Conservation (phyloP, 2,329 filamentous ascomycete genomes). For the Pyrenophora seminiperda region DNA sequence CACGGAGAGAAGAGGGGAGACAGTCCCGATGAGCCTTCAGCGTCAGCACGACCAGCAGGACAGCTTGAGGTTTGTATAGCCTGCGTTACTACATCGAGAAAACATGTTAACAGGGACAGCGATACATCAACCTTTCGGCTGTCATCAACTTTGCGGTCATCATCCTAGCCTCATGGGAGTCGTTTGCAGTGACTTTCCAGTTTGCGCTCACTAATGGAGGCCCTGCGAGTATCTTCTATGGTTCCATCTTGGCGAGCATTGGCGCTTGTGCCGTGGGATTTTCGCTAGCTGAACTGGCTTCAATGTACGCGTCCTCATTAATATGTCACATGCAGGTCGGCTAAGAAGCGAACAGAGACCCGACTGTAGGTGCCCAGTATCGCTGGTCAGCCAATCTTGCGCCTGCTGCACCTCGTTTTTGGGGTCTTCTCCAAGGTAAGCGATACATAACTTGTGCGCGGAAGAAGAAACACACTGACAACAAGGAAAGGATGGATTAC, state of each 20-base stretch:
- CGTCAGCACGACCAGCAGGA: constrained; percentile 1
- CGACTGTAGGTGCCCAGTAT: constrained; percentile 43
- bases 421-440: constrained; percentile 38
- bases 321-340: not conserved
- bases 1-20: constrained; percentile 13
- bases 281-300: constrained; percentile 39
- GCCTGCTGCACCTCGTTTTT: constrained; percentile 31
- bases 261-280: constrained; percentile 40
- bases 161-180: constrained; percentile 34
- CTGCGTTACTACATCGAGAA: not conserved
- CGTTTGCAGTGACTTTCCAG: constrained; percentile 35
- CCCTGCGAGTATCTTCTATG: constrained; percentile 38
- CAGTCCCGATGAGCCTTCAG: not conserved
- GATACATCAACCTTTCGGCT: constrained; percentile 35
- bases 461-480: constrained; percentile 23
- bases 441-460: not conserved
- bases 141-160: constrained; percentile 34
- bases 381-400: constrained; percentile 40
- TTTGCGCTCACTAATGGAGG: constrained; percentile 38
- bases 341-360: constrained; percentile 24
- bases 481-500: constrained; percentile 50
- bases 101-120: constrained; percentile 11
- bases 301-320: constrained; percentile 28
- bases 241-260: constrained; percentile 32
- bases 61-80: constrained; percentile 19